A percentile compares a stretch with the other conserved stretches of the same genome.
phyloP scores from a whole-genome alignment of 495 filamentous ascomycete species.

The Sabuloglossum arenarium region DNA sequence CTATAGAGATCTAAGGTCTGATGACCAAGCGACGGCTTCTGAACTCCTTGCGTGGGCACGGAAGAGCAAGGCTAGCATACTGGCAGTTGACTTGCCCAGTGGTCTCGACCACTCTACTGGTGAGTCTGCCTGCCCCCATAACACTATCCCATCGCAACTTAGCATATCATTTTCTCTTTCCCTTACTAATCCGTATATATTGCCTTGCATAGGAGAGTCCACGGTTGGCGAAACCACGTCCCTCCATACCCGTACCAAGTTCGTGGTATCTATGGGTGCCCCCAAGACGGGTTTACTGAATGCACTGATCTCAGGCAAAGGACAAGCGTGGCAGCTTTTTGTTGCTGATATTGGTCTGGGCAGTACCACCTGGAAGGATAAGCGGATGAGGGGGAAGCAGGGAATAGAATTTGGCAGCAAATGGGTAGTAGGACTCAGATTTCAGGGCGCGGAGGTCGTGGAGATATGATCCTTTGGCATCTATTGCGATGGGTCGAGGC shows the following conservation, averaged over 20 bases:
- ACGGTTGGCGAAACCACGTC: slow-evolving; percentile 42
- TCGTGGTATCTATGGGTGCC: slow-evolving; percentile 62
- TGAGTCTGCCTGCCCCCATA: slow-evolving; percentile 17
- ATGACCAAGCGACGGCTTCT: slow-evolving; percentile 63
- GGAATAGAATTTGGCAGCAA: slow-evolving; percentile 69
- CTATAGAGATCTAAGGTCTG: slow-evolving; percentile 63
- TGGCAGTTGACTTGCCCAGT: slow-evolving; percentile 73
- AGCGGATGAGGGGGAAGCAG: slow-evolving; percentile 52
- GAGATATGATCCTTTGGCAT: not conserved
- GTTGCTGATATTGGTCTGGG: slow-evolving; percentile 76
- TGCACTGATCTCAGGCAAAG: slow-evolving; percentile 36
- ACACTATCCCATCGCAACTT: slow-evolving; percentile 3
- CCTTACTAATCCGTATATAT: not conserved
- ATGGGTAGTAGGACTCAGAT: slow-evolving; percentile 55
- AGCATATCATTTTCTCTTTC: not conserved
- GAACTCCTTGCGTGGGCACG: slow-evolving; percentile 80
- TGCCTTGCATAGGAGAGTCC: slow-evolving; percentile 20
- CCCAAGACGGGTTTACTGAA: slow-evolving; percentile 67
- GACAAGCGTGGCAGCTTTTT: slow-evolving; percentile 44
- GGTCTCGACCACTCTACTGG: slow-evolving; percentile 67
- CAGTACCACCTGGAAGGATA: slow-evolving; percentile 66
- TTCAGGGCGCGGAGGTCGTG: slow-evolving; percentile 13
- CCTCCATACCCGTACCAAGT: slow-evolving; percentile 52
- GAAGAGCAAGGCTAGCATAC: slow-evolving; percentile 47
- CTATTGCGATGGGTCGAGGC: not conserved